Percentiles rank a stretch among this genome's conserved stretches.
Conservation (phyloP, 106 monocot species). For the Dactylorhiza incarnata region DNA sequence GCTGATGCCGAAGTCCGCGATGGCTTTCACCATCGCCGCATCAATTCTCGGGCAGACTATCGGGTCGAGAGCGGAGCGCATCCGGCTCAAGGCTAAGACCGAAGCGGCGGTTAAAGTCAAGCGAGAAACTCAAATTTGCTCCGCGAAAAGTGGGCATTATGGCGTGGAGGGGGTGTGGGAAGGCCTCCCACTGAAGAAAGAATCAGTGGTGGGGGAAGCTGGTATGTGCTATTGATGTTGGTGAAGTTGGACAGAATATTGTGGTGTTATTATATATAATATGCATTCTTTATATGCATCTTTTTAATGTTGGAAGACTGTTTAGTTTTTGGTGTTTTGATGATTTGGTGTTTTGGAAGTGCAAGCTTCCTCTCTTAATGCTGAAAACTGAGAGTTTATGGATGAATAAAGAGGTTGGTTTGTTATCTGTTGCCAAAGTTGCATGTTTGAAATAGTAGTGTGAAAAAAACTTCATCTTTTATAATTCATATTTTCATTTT, state of each 20-base stretch:
- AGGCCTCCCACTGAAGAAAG: slow-evolving; percentile 19
- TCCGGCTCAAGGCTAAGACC: slow-evolving; percentile 29
- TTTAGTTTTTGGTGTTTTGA: background rate
- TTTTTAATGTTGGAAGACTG: background rate
- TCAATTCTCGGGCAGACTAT: slow-evolving; percentile 78
- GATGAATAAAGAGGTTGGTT: background rate
- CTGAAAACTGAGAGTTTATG: background rate
- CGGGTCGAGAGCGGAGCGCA: slow-evolving; percentile 67
- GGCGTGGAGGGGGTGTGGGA: slow-evolving; percentile 23
- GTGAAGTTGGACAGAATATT: background rate
- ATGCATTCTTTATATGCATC: background rate
- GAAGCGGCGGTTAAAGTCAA: slow-evolving; percentile 1
- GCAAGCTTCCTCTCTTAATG: background rate
- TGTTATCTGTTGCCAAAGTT: background rate
- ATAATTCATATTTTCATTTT: too few relatives aligned
- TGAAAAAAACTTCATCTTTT: background rate
- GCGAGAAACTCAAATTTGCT: background rate
- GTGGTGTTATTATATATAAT: background rate
- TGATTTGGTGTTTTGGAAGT: slow-evolving; percentile 1
- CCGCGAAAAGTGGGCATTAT: slow-evolving; percentile 6
- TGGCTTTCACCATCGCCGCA: slow-evolving; percentile 77
- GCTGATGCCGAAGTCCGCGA: slow-evolving; percentile 85
- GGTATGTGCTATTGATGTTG: slow-evolving; percentile 29
- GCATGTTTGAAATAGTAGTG: background rate
- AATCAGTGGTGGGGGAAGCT: slow-evolving; percentile 6